phyloP scores from a whole-genome alignment of 805 yeast species.

The Nakazawaea sp. region DNA sequence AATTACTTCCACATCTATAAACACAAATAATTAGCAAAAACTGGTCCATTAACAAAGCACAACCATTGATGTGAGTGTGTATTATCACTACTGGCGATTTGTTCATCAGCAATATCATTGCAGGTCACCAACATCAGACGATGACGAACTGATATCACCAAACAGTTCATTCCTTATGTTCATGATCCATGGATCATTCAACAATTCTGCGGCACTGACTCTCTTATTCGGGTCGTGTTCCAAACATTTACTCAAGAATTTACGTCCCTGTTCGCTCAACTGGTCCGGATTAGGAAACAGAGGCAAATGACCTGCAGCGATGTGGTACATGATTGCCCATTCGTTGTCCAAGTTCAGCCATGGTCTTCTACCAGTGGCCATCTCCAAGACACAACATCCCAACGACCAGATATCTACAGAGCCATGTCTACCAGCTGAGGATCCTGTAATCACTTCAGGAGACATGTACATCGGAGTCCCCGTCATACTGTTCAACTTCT shows the following conservation, averaged over 20 bases:
- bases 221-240: conserved; percentile 78
- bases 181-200: conserved; percentile 86
- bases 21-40: too few species aligned
- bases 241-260: conserved; percentile 68
- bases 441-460: conserved; percentile 90
- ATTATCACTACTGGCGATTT: too few species aligned
- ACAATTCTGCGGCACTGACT: conserved; percentile 75
- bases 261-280: conserved; percentile 64
- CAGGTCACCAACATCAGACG: conserved; percentile 11
- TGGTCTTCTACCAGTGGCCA: conserved; percentile 95
- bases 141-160: conserved; percentile 29
- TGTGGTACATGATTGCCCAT: conserved; percentile 98
- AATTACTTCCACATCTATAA: too few species aligned
- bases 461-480: conserved; percentile 99
- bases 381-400: conserved; percentile 93
- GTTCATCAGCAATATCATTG: too few species aligned
- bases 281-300: conserved; percentile 76
- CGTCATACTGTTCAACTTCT: conserved; percentile 46
- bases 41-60: too few species aligned
- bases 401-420: conserved; percentile 90
- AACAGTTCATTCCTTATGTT: conserved; percentile 66
- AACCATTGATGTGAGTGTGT: too few species aligned
- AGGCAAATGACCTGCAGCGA: conserved; percentile 92
- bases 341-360: conserved; percentile 96
- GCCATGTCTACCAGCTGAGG: conserved; percentile 50